Conservation (phyloP, 2,329 filamentous ascomycete genomes). For the Scedosporium apiospermum region DNA sequence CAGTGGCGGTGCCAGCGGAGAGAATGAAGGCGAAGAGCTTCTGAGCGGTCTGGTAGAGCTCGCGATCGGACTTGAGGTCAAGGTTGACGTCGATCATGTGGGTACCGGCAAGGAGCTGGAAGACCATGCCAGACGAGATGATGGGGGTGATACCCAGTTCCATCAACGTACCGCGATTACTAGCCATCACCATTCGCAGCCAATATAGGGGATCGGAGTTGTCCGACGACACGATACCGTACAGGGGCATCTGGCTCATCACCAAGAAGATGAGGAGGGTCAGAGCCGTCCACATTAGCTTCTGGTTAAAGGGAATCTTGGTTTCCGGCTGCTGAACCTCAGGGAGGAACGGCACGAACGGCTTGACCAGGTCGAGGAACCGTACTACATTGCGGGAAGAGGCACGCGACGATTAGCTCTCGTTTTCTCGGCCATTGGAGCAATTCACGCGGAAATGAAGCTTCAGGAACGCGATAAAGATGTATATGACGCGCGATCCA, state of each 20-base stretch:
- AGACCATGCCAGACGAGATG: conserved; percentile 99
- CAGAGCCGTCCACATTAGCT: conserved; percentile 89
- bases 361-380: conserved; percentile 99
- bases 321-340: conserved; percentile 98
- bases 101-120: conserved; percentile 98
- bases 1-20: conserved; percentile 92
- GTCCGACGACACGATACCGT: conserved; percentile 98
- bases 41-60: conserved; percentile 99
- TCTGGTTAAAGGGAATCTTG: conserved; percentile 98
- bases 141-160: conserved; percentile 96
- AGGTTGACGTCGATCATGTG: conserved; percentile 99
- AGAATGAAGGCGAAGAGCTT: conserved; percentile 98
- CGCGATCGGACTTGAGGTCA: conserved; percentile 98
- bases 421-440: not conserved
- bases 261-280: conserved; percentile 98
- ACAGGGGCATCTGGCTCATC: conserved; percentile 99
- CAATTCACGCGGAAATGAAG: not conserved
- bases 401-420: not conserved
- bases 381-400: conserved; percentile 55
- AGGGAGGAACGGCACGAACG: conserved; percentile 97
- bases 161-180: conserved; percentile 95
- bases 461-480: not conserved
- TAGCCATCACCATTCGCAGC: conserved; percentile 99
- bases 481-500: not conserved
- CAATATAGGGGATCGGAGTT: conserved; percentile 98